phyloP scores from a whole-genome alignment of 345 rosid genomes.

The Physaria fendleri region DNA sequence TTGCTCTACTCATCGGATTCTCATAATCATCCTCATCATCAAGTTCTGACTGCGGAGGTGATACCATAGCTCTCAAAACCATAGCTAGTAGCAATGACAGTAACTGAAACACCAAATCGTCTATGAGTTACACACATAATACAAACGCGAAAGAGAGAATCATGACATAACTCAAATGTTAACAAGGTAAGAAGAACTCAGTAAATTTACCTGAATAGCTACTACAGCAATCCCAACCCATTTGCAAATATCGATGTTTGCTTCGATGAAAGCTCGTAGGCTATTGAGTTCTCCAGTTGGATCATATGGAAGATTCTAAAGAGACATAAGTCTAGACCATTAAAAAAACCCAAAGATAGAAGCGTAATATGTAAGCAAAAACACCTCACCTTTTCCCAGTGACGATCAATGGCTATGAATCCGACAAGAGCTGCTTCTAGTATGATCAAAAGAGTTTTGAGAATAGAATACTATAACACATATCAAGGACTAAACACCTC shows the following conservation, averaged over 20 bases:
- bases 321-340: background rate
- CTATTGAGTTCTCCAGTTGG: conserved; percentile 82
- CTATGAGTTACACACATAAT: too few relatives aligned
- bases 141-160: background rate
- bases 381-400: conserved; percentile 66
- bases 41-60: conserved; percentile 43
- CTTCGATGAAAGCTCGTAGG: conserved; percentile 58
- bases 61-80: conserved; percentile 66
- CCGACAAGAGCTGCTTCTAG: conserved; percentile 77
- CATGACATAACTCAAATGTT: background rate
- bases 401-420: conserved; percentile 71
- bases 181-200: background rate
- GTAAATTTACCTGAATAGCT: conserved; percentile 52
- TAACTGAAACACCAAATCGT: conserved; percentile 38
- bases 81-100: conserved; percentile 63
- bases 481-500: conserved; percentile 28
- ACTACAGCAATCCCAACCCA: conserved; percentile 76
- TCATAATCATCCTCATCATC: conserved; percentile 64
- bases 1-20: conserved; percentile 44
- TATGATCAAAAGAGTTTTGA: conserved; percentile 50
- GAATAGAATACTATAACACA: conserved; percentile 55
- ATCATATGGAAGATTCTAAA: conserved; percentile 57
- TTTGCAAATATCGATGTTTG: conserved; percentile 64
- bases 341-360: background rate
- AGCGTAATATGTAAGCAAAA: background rate